phyloP scores from a whole-genome alignment of 805 yeast species.

The Schwanniomyces occidentalis region DNA sequence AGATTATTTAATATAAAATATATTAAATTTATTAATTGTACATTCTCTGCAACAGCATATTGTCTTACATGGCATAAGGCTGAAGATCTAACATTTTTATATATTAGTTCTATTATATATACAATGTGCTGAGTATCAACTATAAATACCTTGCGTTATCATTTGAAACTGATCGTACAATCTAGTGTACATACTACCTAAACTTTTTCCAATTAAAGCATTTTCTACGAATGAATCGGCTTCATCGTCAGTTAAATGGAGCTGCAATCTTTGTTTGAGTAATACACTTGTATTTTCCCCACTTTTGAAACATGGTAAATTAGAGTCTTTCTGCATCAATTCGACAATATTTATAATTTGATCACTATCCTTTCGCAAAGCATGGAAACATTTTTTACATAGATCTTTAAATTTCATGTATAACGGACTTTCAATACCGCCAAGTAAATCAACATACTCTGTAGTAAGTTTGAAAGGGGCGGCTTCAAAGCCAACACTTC shows the following conservation, averaged over 20 bases:
- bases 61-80: neutral
- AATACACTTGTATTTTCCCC: constrained; percentile 82
- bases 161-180: constrained; percentile 94
- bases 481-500: constrained; percentile 95
- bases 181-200: constrained; percentile 87
- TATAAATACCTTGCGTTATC: constrained; percentile 92
- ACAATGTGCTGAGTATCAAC: no score
- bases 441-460: constrained; percentile 87
- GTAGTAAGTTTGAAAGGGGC: constrained; percentile 93
- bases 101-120: no score
- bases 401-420: constrained; percentile 61
- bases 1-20: no score
- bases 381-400: constrained; percentile 71
- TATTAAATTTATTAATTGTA: constrained; percentile 4
- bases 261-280: constrained; percentile 77
- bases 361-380: constrained; percentile 71
- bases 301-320: constrained; percentile 85
- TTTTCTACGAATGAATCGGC: constrained; percentile 78
- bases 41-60: neutral
- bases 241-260: constrained; percentile 70
- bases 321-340: constrained; percentile 89
- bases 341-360: constrained; percentile 82
- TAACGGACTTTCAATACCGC: constrained; percentile 66
- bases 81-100: neutral
- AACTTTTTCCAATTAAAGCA: constrained; percentile 71